Conservation (phyloP, 2,329 filamentous ascomycete genomes). For the Calonectria ilicicola region DNA sequence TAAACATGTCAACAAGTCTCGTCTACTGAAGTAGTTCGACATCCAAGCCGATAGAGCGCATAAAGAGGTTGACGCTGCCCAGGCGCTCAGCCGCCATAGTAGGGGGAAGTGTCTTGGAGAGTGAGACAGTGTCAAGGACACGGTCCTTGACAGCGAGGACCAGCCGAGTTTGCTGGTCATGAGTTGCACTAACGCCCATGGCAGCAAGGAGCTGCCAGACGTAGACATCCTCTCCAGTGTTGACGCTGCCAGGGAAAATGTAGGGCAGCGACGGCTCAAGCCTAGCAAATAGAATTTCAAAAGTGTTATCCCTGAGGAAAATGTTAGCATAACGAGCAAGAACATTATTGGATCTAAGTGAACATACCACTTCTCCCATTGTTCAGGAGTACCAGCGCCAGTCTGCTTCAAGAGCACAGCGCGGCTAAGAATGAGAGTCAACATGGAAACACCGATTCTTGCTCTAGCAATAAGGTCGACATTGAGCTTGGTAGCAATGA, state of each 20-base stretch:
- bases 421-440: constrained; percentile 94
- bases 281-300: constrained; percentile 87
- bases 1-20: constrained; percentile 27
- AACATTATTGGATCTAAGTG: background rate
- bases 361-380: constrained; percentile 83
- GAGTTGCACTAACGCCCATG: constrained; percentile 91
- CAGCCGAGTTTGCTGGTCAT: constrained; percentile 93
- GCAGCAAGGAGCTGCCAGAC: constrained; percentile 98
- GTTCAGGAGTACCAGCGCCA: constrained; percentile 74
- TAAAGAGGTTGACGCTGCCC: constrained; percentile 96
- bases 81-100: constrained; percentile 87
- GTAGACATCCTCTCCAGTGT: constrained; percentile 91
- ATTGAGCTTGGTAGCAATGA: constrained; percentile 86
- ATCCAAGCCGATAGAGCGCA: constrained; percentile 98
- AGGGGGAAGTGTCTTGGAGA: constrained; percentile 89
- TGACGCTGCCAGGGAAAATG: constrained; percentile 93
- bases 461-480: constrained; percentile 87
- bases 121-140: constrained; percentile 92
- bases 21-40: constrained; percentile 75
- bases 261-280: constrained; percentile 86
- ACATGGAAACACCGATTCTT: constrained; percentile 86
- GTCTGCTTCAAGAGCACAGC: constrained; percentile 93
- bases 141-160: constrained; percentile 97
- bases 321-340: constrained; percentile 45
- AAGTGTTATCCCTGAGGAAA: constrained; percentile 74